These are phyloP conservation scores for Crithidia brevicula DNA, from an alignment of 208 protist genomes.

Conservation along the genomic window DNA sequence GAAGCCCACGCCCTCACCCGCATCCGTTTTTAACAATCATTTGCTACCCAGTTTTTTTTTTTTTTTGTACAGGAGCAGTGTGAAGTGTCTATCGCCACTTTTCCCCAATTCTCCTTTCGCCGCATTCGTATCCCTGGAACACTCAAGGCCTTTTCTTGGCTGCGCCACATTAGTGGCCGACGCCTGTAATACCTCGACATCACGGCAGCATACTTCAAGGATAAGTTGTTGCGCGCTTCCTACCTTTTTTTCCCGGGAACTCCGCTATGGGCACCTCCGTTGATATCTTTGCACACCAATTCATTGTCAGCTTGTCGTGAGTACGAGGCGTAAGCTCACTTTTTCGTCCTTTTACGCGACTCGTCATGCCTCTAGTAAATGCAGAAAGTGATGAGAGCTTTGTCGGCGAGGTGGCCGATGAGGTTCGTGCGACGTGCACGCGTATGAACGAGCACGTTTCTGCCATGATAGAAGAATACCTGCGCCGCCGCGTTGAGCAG, in stretches of 20 bases:
- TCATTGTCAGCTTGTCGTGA: neutral
- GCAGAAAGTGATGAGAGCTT: slow-evolving; percentile 60
- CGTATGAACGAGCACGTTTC: slow-evolving; percentile 36
- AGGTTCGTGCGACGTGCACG: slow-evolving; percentile 21
- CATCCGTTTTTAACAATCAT: no score
- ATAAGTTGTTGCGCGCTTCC: neutral
- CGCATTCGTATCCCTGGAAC: neutral
- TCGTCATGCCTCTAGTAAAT: slow-evolving; percentile 44
- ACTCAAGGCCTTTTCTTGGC: neutral
- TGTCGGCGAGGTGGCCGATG: slow-evolving; percentile 41
- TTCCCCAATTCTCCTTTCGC: no score
- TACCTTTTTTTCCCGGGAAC: neutral
- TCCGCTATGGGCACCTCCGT: neutral
- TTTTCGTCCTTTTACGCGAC: neutral
- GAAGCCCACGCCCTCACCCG: no score
- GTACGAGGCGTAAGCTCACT: neutral
- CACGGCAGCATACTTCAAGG: no score
- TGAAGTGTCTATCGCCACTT: no score
- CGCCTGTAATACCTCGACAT: no score
- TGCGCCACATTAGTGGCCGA: neutral
- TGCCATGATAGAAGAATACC: slow-evolving; percentile 71
- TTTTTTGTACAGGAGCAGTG: no score
- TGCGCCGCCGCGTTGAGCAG: slow-evolving; percentile 38
- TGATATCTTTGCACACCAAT: neutral
- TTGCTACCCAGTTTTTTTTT: no score